Conservation (phyloP, 2,329 filamentous ascomycete species). For the Coniochaeta prunicola region DNA sequence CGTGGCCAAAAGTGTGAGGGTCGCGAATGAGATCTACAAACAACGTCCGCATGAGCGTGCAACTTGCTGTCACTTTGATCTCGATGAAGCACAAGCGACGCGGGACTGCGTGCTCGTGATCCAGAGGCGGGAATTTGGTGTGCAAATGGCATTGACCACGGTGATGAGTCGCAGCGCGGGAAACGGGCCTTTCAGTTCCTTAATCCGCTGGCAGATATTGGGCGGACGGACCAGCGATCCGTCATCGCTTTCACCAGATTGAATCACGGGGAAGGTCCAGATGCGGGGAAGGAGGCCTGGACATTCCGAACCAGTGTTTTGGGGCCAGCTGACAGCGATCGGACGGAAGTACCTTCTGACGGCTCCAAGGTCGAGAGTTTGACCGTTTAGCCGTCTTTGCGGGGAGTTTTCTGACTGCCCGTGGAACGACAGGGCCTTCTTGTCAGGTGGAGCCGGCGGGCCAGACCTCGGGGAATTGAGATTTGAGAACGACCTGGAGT, state of each 20-base stretch:
- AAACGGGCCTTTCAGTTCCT: background rate
- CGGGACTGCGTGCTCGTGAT: background rate
- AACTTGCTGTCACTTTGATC: background rate
- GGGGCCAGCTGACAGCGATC: background rate
- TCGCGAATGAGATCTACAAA: background rate
- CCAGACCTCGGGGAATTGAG: background rate
- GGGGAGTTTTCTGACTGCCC: background rate
- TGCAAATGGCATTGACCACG: background rate
- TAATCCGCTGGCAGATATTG: background rate
- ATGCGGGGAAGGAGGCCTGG: conserved; percentile 18
- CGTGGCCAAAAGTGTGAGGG: background rate
- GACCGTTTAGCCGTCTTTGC: background rate
- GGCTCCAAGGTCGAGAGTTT: background rate
- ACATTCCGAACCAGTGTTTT: conserved; percentile 7
- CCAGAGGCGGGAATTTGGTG: background rate
- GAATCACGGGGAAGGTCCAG: conserved; percentile 10
- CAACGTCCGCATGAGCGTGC: background rate
- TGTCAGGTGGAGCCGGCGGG: background rate
- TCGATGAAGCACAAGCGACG: background rate
- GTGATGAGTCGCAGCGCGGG: background rate
- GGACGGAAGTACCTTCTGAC: background rate
- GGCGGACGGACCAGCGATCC: conserved; percentile 7
- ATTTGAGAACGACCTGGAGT: background rate
- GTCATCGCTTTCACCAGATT: conserved; percentile 1
- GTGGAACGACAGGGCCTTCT: background rate